Conservation (phyloP, 2,329 filamentous ascomycete genomes). For the Talaromyces sp. region DNA sequence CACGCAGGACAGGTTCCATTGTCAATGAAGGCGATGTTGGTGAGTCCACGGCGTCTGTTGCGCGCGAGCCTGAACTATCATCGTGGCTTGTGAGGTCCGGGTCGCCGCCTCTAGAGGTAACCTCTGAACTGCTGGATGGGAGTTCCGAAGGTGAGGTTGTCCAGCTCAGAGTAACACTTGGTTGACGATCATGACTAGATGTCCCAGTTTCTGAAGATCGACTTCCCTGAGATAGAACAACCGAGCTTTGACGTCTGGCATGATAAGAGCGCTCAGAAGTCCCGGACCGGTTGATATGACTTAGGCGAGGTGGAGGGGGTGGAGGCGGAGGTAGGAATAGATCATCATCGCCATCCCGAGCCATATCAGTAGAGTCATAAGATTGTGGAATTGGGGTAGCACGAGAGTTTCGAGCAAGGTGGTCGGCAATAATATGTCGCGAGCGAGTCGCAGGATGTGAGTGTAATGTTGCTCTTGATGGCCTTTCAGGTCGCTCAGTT, state of each 20-base stretch:
- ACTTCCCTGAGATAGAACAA: conserved; percentile 43
- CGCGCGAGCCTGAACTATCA: conserved; percentile 14
- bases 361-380: conserved; percentile 33
- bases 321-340: neutral
- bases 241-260: conserved; percentile 43
- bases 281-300: conserved; percentile 31
- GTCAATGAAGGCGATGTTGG: conserved; percentile 16
- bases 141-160: conserved; percentile 46
- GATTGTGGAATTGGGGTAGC: conserved; percentile 37
- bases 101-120: conserved; percentile 22
- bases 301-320: conserved; percentile 3
- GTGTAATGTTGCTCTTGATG: conserved; percentile 31
- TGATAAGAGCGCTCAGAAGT: conserved; percentile 31
- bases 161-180: conserved; percentile 42
- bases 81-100: conserved; percentile 29
- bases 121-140: conserved; percentile 31
- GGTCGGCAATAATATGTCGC: conserved; percentile 35
- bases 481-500: conserved; percentile 33
- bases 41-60: conserved; percentile 15
- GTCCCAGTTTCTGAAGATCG: conserved; percentile 28
- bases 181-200: conserved; percentile 32
- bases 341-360: conserved; percentile 26
- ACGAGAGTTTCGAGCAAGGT: conserved; percentile 32
- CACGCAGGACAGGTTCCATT: conserved; percentile 23
- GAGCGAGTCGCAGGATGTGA: conserved; percentile 30